A percentile compares a stretch with the other conserved stretches of the same genome.
phyloP scores from a whole-genome alignment of 768 basidiomycete genomes.

The Exidia glandulosa region DNA sequence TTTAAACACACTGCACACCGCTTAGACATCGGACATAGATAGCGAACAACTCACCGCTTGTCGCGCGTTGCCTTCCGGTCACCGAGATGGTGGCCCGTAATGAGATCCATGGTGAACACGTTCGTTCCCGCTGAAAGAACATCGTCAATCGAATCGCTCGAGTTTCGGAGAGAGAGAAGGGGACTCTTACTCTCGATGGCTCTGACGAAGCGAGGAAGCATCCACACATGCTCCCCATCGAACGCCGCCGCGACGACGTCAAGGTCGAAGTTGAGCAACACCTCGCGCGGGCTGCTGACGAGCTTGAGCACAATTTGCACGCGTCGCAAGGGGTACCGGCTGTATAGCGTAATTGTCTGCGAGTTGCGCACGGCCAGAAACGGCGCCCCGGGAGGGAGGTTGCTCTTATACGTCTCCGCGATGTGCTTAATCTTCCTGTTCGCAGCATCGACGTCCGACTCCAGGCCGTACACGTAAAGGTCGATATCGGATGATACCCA shows the following conservation, averaged over 20 bases:
- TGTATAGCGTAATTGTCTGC: conserved; percentile 7
- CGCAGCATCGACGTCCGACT: conserved; percentile 1
- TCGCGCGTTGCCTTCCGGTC: conserved; percentile 7
- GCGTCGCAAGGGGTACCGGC: conserved; percentile 2
- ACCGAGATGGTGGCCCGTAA: conserved; percentile 7
- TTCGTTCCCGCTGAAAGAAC: conserved; percentile 5
- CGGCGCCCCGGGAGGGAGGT: conserved; percentile 1
- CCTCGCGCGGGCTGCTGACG: conserved; percentile 1
- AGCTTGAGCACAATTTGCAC: conserved; percentile 9
- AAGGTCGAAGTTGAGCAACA: conserved; percentile 9
- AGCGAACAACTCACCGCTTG: background rate
- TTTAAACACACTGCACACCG: conserved; percentile 7
- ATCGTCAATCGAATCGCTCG: too few relatives aligned
- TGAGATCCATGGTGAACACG: conserved; percentile 8
- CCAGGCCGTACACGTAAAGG: conserved; percentile 6
- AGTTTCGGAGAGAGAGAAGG: too few relatives aligned
- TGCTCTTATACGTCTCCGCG: conserved; percentile 2
- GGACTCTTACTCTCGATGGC: conserved; percentile 6
- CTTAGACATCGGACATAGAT: background rate
- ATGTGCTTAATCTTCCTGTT: conserved; percentile 7
- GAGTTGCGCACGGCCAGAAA: conserved; percentile 8
- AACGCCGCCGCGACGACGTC: conserved; percentile 7
- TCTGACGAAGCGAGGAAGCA: conserved; percentile 8
- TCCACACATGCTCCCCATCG: conserved; percentile 5
- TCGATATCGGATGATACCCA: conserved; percentile 7